These are phyloP conservation scores for Dendrocalamus latiflorus DNA, from an alignment of 202 grass and related monocot species.

Conservation along the genomic window DNA sequence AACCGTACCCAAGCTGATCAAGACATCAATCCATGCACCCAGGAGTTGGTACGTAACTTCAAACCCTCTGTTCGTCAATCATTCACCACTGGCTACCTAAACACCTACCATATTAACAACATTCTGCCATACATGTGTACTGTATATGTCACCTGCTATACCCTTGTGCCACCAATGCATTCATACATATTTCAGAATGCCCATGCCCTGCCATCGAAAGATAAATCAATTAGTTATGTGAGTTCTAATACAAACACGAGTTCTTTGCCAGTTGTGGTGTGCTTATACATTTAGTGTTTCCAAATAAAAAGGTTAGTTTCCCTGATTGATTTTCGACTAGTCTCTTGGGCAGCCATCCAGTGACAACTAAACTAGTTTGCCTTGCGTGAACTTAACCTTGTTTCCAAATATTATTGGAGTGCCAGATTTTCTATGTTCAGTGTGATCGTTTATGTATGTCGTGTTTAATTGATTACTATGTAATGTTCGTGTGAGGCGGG, in stretches of 20 bases:
- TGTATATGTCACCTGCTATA: background rate
- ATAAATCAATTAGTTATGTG: background rate
- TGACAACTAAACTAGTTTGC: background rate
- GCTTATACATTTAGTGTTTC: background rate
- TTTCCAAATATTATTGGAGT: background rate
- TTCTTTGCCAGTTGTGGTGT: background rate
- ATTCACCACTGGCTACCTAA: background rate
- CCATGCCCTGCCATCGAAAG: background rate
- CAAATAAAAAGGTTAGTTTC: background rate
- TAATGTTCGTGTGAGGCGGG: background rate
- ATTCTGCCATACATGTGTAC: background rate
- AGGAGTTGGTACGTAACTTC: background rate
- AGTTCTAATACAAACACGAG: background rate
- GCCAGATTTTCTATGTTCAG: background rate
- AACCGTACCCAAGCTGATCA: background rate
- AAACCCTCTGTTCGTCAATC: background rate
- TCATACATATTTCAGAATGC: background rate
- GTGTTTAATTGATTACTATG: background rate
- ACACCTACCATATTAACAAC: background rate
- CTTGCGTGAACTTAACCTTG: background rate
- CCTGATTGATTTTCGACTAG: background rate
- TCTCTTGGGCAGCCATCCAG: background rate
- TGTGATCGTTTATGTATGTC: no score
- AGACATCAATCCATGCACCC: background rate
- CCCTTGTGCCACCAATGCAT: background rate